Evolutionary conservation across 2,329 filamentous ascomycete genomes (phyloP).

Genomic region (Hirsutella thompsonii): DNA sequence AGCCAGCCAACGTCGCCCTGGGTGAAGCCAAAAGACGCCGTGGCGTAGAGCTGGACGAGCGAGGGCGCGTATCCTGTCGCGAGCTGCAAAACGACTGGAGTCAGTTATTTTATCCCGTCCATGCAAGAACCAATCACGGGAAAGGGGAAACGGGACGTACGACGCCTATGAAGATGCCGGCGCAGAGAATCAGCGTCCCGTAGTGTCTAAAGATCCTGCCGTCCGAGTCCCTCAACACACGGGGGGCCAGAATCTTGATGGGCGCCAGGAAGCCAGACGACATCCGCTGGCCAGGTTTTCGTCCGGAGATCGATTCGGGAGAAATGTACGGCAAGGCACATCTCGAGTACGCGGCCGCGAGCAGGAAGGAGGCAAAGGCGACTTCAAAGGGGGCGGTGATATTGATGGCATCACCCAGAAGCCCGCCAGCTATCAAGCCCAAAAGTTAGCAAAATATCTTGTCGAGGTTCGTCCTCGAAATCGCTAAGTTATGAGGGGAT

Average conservation of each 20-base stretch:
- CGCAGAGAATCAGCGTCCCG: constrained; percentile 49
- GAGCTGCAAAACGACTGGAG: constrained; percentile 21
- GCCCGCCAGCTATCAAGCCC: constrained; percentile 37
- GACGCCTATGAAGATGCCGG: constrained; percentile 54
- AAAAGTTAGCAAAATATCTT: constrained; percentile 2
- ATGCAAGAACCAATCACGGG: no score
- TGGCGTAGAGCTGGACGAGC: constrained; percentile 47
- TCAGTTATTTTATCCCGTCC: no score
- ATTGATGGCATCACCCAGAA: constrained; percentile 49
- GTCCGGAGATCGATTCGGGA: neutral
- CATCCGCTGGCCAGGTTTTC: neutral
- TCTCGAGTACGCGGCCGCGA: constrained; percentile 27
- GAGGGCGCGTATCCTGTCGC: constrained; percentile 56
- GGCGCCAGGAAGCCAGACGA: neutral
- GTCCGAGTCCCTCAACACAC: constrained; percentile 34
- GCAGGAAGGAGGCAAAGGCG: constrained; percentile 43
- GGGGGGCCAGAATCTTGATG: constrained; percentile 32
- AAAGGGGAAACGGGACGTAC: no score
- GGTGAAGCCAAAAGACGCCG: constrained; percentile 38
- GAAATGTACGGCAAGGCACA: neutral
- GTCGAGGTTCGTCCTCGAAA: no score
- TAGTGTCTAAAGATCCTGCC: constrained; percentile 42
- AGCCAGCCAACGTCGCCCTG: constrained; percentile 44
- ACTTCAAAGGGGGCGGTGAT: constrained; percentile 53
- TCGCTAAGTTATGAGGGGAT: no score